Conservation (phyloP, 2,329 filamentous ascomycete genomes). For the Colletotrichum kahawae region DNA sequence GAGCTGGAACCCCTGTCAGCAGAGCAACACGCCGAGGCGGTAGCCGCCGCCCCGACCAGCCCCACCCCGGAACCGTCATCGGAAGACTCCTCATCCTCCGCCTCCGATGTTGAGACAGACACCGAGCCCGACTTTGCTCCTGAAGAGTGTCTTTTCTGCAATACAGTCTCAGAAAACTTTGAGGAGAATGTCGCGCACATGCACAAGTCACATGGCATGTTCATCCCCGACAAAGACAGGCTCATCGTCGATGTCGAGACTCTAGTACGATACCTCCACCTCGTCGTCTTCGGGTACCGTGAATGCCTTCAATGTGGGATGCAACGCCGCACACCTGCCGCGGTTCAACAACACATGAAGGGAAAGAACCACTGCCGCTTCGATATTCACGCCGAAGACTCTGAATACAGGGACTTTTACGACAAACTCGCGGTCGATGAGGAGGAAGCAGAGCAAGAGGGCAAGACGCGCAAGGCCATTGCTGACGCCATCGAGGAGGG, state of each 20-base stretch:
- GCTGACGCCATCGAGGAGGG: slow-evolving; percentile 25
- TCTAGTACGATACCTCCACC: slow-evolving; percentile 51
- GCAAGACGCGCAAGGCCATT: background rate
- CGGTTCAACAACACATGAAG: slow-evolving; percentile 56
- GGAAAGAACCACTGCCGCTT: slow-evolving; percentile 53
- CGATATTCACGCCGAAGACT: slow-evolving; percentile 36
- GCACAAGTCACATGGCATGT: slow-evolving; percentile 51
- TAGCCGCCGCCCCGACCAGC: background rate
- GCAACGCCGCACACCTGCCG: slow-evolving; percentile 44
- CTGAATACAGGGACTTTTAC: slow-evolving; percentile 47
- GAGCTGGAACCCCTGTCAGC: slow-evolving; percentile 1
- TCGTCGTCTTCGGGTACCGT: slow-evolving; percentile 51
- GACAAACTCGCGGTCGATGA: slow-evolving; percentile 23
- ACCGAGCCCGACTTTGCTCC: slow-evolving; percentile 26
- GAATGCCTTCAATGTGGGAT: slow-evolving; percentile 58
- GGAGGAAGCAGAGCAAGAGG: background rate
- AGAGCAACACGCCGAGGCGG: background rate
- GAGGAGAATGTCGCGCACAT: slow-evolving; percentile 51
- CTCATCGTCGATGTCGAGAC: slow-evolving; percentile 52
- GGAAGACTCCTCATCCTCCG: background rate
- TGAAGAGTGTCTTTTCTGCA: slow-evolving; percentile 49
- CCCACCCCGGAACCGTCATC: background rate
- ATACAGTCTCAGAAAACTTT: slow-evolving; percentile 30
- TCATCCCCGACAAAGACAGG: slow-evolving; percentile 41
- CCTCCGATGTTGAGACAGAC: background rate